phyloP scores from a whole-genome alignment of 257 asterid species.

The Prunella vulgaris region DNA sequence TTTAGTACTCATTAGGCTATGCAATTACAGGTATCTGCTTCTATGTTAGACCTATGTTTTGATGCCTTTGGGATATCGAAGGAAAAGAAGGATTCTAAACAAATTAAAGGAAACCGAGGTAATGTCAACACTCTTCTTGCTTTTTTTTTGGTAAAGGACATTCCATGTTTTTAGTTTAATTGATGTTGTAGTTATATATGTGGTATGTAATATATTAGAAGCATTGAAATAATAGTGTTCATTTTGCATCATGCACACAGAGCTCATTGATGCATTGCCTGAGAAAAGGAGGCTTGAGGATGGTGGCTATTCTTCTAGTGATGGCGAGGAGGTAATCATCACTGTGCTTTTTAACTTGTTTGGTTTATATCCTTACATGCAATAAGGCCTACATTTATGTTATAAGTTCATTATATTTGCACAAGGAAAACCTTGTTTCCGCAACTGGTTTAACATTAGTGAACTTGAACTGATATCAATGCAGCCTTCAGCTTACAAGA shows the following conservation, averaged over 20 bases:
- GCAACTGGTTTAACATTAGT: neutral
- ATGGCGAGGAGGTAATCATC: slow-evolving; percentile 50
- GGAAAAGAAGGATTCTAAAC: slow-evolving; percentile 74
- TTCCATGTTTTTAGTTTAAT: neutral
- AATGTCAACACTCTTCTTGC: too few relatives aligned
- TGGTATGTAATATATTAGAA: too few relatives aligned
- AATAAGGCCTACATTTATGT: neutral
- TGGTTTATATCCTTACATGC: neutral
- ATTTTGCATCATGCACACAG: slow-evolving; percentile 32
- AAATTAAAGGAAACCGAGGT: slow-evolving; percentile 90
- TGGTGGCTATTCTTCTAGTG: slow-evolving; percentile 72
- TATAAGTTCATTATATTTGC: neutral
- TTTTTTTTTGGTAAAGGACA: too few relatives aligned
- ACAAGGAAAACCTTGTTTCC: neutral
- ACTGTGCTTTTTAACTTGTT: neutral
- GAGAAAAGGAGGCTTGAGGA: slow-evolving; percentile 72
- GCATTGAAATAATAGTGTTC: neutral
- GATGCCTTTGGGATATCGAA: slow-evolving; percentile 69
- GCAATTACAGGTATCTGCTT: slow-evolving; percentile 59
- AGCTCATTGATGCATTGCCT: slow-evolving; percentile 81
- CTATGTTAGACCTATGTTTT: slow-evolving; percentile 83
- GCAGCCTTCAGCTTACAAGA: slow-evolving; percentile 79
- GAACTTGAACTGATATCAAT: neutral
- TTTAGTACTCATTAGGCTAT: slow-evolving; percentile 2
- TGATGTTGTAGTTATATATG: neutral